Percentiles rank a stretch among this genome's conserved stretches.
Evolutionary conservation across 1,139 yeast genomes (phyloP).

Genomic region (Taphrina sp.): DNA sequence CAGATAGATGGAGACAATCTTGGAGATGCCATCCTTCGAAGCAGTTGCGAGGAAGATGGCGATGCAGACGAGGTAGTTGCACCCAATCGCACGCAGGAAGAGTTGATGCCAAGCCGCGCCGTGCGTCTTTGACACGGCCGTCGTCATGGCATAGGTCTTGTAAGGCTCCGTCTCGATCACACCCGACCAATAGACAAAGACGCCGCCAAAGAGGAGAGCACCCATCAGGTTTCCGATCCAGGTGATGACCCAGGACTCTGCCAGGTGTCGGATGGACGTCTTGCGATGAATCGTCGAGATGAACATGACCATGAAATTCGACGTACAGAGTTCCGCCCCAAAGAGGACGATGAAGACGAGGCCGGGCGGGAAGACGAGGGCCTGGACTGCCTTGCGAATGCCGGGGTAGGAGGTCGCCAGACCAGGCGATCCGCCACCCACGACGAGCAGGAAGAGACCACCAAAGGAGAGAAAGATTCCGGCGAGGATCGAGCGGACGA

Average conservation of each 20-base stretch:
- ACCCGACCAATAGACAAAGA: constrained; percentile 17
- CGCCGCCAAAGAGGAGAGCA: constrained; percentile 33
- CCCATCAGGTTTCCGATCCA: constrained; percentile 37
- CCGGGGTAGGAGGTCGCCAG: constrained; percentile 54
- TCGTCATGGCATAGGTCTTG: constrained; percentile 3
- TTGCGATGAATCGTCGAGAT: constrained; percentile 36
- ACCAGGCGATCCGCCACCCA: constrained; percentile 55
- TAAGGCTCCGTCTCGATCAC: constrained; percentile 8
- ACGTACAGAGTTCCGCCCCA: constrained; percentile 38
- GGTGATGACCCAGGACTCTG: constrained; percentile 31
- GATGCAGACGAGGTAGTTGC: constrained; percentile 70
- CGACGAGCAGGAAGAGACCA: constrained; percentile 63
- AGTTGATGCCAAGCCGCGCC: constrained; percentile 32
- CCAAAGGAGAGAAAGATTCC: constrained; percentile 70
- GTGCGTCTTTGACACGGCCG: no score
- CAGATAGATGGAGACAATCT: constrained; percentile 57
- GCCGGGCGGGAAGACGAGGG: constrained; percentile 38
- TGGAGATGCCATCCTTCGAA: constrained; percentile 77
- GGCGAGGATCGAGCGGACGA: no score
- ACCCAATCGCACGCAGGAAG: constrained; percentile 55
- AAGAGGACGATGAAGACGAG: constrained; percentile 37
- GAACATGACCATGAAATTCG: constrained; percentile 36
- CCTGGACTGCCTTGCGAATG: constrained; percentile 44
- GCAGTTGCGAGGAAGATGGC: constrained; percentile 73
- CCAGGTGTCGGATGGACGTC: constrained; percentile 33